Base-by-base conservation (phyloP, 163 green algal genomes). In the Scenedesmus sp. region DNA sequence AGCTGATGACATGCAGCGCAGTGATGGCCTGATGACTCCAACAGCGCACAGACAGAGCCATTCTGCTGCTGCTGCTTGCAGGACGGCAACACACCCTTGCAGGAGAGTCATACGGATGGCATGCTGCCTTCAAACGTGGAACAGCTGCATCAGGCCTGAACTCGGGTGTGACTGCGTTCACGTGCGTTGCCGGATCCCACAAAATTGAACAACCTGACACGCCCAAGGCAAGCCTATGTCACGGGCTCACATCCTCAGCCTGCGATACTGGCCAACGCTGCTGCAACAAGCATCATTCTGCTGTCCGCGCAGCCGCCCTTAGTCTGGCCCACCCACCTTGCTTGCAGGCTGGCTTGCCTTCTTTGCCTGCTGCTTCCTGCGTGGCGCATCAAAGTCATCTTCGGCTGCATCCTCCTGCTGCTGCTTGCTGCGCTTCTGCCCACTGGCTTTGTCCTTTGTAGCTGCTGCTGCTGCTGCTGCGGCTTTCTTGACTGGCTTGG, bases 371-470 rank as follows among this genome's bases (percentile, higher is more conserved):
- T 84, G 77, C 57, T 88, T 73, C n/a, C n/a, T 76, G 79, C 79
- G 18, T 23, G 18, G 20, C 34, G 7, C 52, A 62, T 86, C 79
- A 86, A 62, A 66, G 52, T 86, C 52, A 62, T 86, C 52, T 62
- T 62, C 79, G 18, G 66, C 79, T 70, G 55, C 54, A 26, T 82
- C 62, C 10, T 76, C 85, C 4, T 76, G 60, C 79, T 91, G 16
- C 88, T 91, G 23, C 74, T 86, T 62, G 9, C 57, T 8, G n/a
- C 83, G 83, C 89, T 92, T 84, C 57, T 92, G n/a, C 1, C 57
- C n/a, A 57, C 56, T 89, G 70, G 55, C 86, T 0, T 87, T 87
- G 64, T 76, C 64, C 0, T 89, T 88, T 2, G 79, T 13, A 59
- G 56, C 57, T 56, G 83, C 87, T 88, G 34, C 86, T 87, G 26